Base-by-base conservation (phyloP, 306 rosid species). In the Hippophae tibetana region DNA sequence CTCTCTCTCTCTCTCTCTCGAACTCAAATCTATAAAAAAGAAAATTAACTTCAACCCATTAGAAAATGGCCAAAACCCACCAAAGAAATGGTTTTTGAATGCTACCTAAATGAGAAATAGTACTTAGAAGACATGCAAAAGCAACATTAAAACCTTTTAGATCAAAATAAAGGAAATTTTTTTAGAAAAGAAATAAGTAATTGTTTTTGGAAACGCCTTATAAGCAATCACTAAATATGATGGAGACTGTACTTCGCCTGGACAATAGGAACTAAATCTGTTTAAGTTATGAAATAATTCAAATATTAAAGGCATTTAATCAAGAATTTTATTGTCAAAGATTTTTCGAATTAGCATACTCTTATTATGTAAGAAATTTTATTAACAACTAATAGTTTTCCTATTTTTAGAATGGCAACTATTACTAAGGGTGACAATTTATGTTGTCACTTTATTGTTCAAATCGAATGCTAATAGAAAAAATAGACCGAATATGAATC, bases 231-330 rank as follows among this genome's bases (percentile, higher is more conserved):
- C 64, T 38, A 69, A 69, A 60, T 64, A 70, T 71, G 94, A 76
- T 71, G 78, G 76, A 48, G 87, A 79, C 85, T 58, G 77, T 62
- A 63, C 77, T 60, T 78, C 72, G 82, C 82, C 82, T 50, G 66
- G 64, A 77, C 65, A 65, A 63, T 68, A 64, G 86, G 63, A 65
- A 31, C 7, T 65, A 62, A 13, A 2, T 40, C 41, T n/a, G 38
- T 61, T 27, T 10, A 47, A 31, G 3, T 7, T 31, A 49, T 49
- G 47, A 56, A 56, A 66, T 7, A 10, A 9, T 13, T 12, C 53
- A 31, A 31, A 31, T 31, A 31, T 31, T 31, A 31, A 31, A 31
- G 5, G 3, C 38, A 4, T 31, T 31, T 31, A 31, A 31, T 31
- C 5, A 31, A 4, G 38, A 31, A 31, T 31, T 31, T 31, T 4